Conservation (phyloP, 257 asterid genomes). For the Thymus quinquecostatus region DNA sequence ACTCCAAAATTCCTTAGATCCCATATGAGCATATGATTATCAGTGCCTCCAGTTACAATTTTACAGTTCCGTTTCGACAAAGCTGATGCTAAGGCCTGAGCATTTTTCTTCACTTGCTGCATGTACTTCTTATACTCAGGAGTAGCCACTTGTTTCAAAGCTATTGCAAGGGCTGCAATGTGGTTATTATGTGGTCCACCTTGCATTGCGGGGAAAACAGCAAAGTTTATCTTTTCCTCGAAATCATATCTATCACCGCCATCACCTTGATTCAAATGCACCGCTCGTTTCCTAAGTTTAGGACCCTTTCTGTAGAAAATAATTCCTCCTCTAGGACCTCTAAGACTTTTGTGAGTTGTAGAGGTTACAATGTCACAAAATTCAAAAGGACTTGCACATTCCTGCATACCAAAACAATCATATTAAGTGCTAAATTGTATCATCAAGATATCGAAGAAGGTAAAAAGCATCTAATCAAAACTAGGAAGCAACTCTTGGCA, state of each 20-base stretch:
- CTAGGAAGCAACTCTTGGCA: background rate
- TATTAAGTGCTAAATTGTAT: conserved; percentile 22
- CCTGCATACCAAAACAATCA: conserved; percentile 52
- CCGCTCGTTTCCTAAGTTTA: conserved; percentile 69
- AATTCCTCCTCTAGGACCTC: conserved; percentile 97
- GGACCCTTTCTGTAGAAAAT: conserved; percentile 88
- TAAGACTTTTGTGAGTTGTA: conserved; percentile 94
- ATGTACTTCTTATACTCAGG: conserved; percentile 81
- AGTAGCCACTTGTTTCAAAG: conserved; percentile 90
- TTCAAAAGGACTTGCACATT: conserved; percentile 80
- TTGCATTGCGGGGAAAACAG: conserved; percentile 92
- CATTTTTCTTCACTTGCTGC: conserved; percentile 90
- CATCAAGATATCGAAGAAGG: conserved; percentile 4
- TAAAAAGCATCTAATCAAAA: conserved; percentile 5
- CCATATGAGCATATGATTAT: conserved; percentile 89
- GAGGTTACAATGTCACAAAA: conserved; percentile 92
- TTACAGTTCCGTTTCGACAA: conserved; percentile 65
- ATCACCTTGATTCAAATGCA: conserved; percentile 73
- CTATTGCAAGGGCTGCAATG: conserved; percentile 93
- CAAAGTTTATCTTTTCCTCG: conserved; percentile 90
- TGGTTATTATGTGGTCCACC: conserved; percentile 97
- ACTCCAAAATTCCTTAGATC: conserved; percentile 83
- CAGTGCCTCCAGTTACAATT: conserved; percentile 88
- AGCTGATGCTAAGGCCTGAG: conserved; percentile 74
- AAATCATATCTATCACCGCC: conserved; percentile 79